Conservation (phyloP, 306 rosid genomes). For the Fragaria ananassa region DNA sequence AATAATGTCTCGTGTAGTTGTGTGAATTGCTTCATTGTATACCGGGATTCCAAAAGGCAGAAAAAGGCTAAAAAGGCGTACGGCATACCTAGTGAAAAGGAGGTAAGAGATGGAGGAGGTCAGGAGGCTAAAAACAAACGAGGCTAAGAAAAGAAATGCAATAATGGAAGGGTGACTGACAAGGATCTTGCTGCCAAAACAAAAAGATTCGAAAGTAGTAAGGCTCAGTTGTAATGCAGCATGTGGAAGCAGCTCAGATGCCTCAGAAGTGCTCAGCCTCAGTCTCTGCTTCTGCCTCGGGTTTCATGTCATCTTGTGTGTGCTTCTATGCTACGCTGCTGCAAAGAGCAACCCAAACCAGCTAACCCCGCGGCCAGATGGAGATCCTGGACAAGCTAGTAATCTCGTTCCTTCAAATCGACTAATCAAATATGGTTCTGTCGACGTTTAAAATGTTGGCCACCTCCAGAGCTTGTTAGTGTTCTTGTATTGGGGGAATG, state of each 20-base stretch:
- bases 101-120: background rate
- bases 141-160: background rate
- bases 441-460: background rate
- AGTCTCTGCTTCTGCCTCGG: slow-evolving; percentile 3
- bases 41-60: background rate
- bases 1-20: background rate
- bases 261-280: background rate
- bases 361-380: background rate
- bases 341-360: background rate
- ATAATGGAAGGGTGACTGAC: slow-evolving; percentile 9
- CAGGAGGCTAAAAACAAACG: too few species aligned
- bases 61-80: background rate
- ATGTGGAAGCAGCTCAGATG: slow-evolving; percentile 10
- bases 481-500: background rate
- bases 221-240: slow-evolving; percentile 6
- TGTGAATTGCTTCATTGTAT: background rate
- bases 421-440: background rate
- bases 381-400: background rate
- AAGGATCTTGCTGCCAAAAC: slow-evolving; percentile 5
- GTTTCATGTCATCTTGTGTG: slow-evolving; percentile 8
- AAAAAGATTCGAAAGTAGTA: slow-evolving; percentile 1
- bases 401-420: background rate
- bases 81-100: slow-evolving; percentile 1
- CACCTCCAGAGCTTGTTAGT: background rate
- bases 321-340: background rate